Evolutionary conservation across 805 yeast genomes (phyloP).

Genomic region (Maudiozyma turicensis): DNA sequence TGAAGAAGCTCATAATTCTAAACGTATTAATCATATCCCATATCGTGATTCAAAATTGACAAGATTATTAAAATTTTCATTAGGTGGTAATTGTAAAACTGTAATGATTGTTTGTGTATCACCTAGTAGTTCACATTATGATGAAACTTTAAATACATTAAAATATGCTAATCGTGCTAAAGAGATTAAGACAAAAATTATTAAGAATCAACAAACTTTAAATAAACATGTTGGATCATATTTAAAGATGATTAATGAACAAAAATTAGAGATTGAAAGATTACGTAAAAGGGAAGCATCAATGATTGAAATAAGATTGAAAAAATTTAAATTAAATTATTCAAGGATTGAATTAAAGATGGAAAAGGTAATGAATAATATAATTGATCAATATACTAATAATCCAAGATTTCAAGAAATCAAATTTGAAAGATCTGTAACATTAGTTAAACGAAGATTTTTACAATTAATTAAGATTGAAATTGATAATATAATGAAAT

Average conservation of each 20-base stretch:
- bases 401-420: slow-evolving; percentile 38
- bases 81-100: slow-evolving; percentile 92
- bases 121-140: slow-evolving; percentile 80
- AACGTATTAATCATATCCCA: slow-evolving; percentile 54
- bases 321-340: slow-evolving; percentile 28
- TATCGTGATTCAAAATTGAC: slow-evolving; percentile 88
- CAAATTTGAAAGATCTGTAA: slow-evolving; percentile 32
- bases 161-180: slow-evolving; percentile 90
- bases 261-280: slow-evolving; percentile 62
- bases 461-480: slow-evolving; percentile 37
- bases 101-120: slow-evolving; percentile 93
- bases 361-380: slow-evolving; percentile 34
- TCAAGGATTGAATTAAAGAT: slow-evolving; percentile 34
- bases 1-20: slow-evolving; percentile 43
- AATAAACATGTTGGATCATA: slow-evolving; percentile 81
- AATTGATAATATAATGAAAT: slow-evolving; percentile 19
- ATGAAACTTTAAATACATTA: slow-evolving; percentile 84
- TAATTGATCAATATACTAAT: slow-evolving; percentile 32
- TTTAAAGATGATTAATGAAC: slow-evolving; percentile 74
- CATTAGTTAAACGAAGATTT: slow-evolving; percentile 32
- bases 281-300: slow-evolving; percentile 45
- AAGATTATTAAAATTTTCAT: slow-evolving; percentile 72
- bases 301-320: slow-evolving; percentile 32
- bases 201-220: slow-evolving; percentile 63
- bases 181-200: slow-evolving; percentile 73